Evolutionary conservation across 169 alveolate genomes (phyloP).

Genomic region (Plasmodium coatneyi): DNA sequence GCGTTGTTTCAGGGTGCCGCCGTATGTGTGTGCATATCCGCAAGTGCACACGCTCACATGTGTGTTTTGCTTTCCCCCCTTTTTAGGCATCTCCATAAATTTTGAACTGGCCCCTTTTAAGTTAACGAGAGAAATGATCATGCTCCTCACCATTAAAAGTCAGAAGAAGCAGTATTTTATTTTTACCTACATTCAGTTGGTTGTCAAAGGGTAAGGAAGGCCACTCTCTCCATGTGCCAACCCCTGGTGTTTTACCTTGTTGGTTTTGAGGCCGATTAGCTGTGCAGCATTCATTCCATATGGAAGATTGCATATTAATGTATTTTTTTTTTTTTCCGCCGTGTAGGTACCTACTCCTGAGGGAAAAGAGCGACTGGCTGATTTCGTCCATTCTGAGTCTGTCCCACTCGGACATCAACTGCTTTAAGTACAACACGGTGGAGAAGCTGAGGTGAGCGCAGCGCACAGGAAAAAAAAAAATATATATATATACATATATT

Average conservation of each 20-base stretch:
- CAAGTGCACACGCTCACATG: background rate
- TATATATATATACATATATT: no score
- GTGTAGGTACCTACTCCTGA: constrained; percentile 48
- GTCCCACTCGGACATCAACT: constrained; percentile 69
- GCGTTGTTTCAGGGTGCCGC: background rate
- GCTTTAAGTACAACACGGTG: constrained; percentile 70
- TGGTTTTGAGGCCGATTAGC: background rate
- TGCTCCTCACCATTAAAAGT: constrained; percentile 65
- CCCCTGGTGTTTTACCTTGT: background rate
- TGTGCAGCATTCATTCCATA: background rate
- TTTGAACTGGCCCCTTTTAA: constrained; percentile 97
- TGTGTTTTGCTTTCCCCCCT: background rate
- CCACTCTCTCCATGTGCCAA: background rate
- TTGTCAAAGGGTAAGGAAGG: constrained; percentile 55
- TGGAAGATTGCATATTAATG: no score
- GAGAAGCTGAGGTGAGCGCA: constrained; percentile 51
- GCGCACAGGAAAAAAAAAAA: background rate
- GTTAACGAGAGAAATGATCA: constrained; percentile 92
- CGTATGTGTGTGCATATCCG: background rate
- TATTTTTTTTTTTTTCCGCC: constrained; percentile 34
- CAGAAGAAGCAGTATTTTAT: constrained; percentile 66
- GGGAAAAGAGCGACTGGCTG: constrained; percentile 73
- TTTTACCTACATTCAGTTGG: constrained; percentile 69
- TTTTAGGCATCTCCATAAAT: constrained; percentile 82
- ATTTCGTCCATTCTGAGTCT: constrained; percentile 62